Conservation (phyloP, 345 rosid species). For the Eucalyptus paniculata region DNA sequence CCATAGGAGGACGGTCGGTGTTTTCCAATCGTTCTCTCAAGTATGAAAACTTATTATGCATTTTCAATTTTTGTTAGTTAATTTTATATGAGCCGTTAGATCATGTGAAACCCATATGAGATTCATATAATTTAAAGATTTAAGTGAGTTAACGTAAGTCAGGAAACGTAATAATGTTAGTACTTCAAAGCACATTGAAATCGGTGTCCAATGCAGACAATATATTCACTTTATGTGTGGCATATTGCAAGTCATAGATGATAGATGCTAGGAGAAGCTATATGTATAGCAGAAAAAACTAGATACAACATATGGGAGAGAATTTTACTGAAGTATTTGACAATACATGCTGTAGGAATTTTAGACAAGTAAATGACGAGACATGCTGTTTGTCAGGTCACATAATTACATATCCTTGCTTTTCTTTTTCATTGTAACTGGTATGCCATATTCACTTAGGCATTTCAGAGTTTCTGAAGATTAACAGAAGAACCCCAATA, state of each 20-base stretch:
- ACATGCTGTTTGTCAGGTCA: neutral
- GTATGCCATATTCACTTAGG: neutral
- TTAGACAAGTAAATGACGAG: neutral
- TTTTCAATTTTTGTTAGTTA: rapidly evolving
- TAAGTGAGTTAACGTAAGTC: rapidly evolving
- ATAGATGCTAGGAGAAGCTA: neutral
- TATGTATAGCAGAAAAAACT: neutral
- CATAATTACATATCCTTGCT: neutral
- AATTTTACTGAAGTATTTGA: neutral
- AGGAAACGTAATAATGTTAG: rapidly evolving
- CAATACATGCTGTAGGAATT: neutral
- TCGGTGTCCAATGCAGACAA: neutral
- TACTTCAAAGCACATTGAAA: neutral
- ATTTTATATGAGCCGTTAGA: neutral
- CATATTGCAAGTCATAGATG: neutral
- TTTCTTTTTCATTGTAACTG: neutral
- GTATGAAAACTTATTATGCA: rapidly evolving
- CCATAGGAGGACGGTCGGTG: neutral
- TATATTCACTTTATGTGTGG: neutral
- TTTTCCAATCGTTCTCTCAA: neutral
- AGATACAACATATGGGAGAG: neutral
- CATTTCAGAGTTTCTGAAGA: neutral
- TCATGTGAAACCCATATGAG: neutral
- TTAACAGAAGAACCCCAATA: neutral
- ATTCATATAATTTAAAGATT: neutral